A percentile compares a stretch with the other conserved stretches of the same genome.
phyloP scores from a whole-genome alignment of 805 yeast genomes.

The Suhomyces faveliae region DNA sequence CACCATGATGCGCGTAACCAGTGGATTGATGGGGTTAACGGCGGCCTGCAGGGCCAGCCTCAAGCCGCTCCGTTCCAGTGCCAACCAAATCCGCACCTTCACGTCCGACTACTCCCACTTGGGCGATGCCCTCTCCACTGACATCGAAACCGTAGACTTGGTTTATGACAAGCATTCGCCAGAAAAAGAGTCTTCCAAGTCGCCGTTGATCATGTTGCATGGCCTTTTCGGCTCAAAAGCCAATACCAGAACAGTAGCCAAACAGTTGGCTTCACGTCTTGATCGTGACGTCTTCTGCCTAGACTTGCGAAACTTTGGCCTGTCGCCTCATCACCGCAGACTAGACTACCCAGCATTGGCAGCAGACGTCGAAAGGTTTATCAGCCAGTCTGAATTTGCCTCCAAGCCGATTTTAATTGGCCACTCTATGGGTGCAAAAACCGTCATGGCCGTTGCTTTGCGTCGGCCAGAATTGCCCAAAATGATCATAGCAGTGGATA shows the following conservation, averaged over 20 bases:
- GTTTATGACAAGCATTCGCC: slow-evolving; percentile 50
- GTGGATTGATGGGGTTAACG: neutral
- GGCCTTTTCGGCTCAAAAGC: slow-evolving; percentile 84
- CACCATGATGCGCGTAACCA: neutral
- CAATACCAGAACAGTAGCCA: slow-evolving; percentile 82
- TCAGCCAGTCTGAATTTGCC: slow-evolving; percentile 41
- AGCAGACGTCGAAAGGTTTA: slow-evolving; percentile 78
- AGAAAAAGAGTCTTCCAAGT: slow-evolving; percentile 23
- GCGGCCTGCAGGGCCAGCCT: neutral
- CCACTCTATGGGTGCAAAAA: slow-evolving; percentile 92
- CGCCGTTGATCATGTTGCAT: slow-evolving; percentile 79
- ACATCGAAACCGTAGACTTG: slow-evolving; percentile 48
- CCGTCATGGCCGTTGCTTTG: slow-evolving; percentile 84
- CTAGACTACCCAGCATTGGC: slow-evolving; percentile 82
- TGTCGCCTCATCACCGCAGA: slow-evolving; percentile 71
- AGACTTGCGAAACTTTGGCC: slow-evolving; percentile 90
- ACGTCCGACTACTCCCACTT: slow-evolving; percentile 3
- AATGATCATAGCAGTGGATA: slow-evolving; percentile 77
- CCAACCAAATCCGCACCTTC: neutral
- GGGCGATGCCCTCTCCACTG: slow-evolving; percentile 23
- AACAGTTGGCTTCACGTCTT: slow-evolving; percentile 46
- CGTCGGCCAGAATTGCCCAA: slow-evolving; percentile 61
- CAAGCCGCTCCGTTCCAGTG: neutral
- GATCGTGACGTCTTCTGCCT: slow-evolving; percentile 62
- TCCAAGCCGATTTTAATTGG: slow-evolving; percentile 65